These are phyloP conservation scores for Ascochyta pisi DNA, from an alignment of 2,329 filamentous ascomycete genomes.

Conservation along the genomic window DNA sequence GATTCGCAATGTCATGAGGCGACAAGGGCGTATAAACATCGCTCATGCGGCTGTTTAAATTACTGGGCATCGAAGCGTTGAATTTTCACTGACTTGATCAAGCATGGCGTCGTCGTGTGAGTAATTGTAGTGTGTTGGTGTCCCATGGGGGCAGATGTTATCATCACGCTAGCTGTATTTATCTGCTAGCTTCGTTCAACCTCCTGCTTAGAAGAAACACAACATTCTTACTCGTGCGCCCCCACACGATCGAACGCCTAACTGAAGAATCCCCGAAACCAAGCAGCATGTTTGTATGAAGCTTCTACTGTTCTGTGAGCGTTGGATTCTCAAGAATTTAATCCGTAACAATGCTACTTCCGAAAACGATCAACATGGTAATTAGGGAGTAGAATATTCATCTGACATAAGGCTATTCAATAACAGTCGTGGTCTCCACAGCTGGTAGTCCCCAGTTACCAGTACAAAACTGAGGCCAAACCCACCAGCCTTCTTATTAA, in stretches of 20 bases:
- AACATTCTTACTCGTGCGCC: no score
- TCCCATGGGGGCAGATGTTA: background rate
- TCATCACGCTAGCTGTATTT: background rate
- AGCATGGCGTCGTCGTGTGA: background rate
- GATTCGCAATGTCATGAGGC: slow-evolving; percentile 13
- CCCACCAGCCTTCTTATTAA: background rate
- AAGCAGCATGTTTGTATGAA: no score
- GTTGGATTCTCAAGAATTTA: no score
- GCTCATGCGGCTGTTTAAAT: background rate
- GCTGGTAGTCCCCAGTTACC: background rate
- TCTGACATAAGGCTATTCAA: background rate
- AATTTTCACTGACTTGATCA: background rate
- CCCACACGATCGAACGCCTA: no score
- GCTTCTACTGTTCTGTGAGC: no score
- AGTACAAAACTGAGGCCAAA: background rate
- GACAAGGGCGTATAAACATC: background rate
- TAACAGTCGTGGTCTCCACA: background rate
- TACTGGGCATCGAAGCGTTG: background rate
- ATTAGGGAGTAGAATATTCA: background rate
- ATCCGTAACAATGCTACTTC: background rate
- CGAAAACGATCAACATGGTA: background rate
- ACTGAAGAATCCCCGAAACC: no score
- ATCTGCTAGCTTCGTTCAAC: no score
- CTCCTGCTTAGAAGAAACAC: no score
- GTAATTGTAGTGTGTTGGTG: background rate